Evolutionary conservation across 805 yeast species (phyloP).

Genomic region (Candida schatavii): DNA sequence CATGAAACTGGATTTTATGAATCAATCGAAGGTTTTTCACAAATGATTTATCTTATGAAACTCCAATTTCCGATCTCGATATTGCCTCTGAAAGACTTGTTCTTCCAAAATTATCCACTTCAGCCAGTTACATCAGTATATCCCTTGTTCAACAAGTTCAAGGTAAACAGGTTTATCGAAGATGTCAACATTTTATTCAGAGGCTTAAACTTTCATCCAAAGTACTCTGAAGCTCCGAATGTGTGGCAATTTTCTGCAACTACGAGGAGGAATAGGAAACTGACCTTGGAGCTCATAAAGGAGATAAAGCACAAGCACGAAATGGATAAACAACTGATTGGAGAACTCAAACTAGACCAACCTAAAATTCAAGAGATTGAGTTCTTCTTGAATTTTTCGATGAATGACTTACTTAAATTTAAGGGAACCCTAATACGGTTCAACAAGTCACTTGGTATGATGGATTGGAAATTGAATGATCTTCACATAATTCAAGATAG

Average conservation of each 20-base stretch:
- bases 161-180: conserved; percentile 46
- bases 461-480: conserved; percentile 34
- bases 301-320: conserved; percentile 19
- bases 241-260: conserved; percentile 8
- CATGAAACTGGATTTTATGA: neutral
- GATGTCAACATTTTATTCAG: conserved; percentile 49
- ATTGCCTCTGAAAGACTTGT: conserved; percentile 17
- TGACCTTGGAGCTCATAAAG: conserved; percentile 33
- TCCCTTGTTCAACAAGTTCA: conserved; percentile 41
- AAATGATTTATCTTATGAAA: conserved; percentile 22
- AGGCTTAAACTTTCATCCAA: conserved; percentile 35
- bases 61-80: conserved; percentile 17
- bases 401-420: conserved; percentile 38
- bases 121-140: conserved; percentile 18
- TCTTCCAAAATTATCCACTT: conserved; percentile 26
- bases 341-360: conserved; percentile 22
- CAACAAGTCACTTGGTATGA: conserved; percentile 33
- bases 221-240: conserved; percentile 4
- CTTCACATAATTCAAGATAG: conserved; percentile 17
- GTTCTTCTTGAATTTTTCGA: conserved; percentile 46
- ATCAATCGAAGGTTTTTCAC: conserved; percentile 9
- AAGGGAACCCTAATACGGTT: conserved; percentile 27
- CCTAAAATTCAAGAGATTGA: conserved; percentile 38
- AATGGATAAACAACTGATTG: conserved; percentile 16
- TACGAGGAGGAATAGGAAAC: conserved; percentile 15